These are phyloP conservation scores for Angophora floribunda DNA, from an alignment of 345 rosid genomes.

Conservation along the genomic window DNA sequence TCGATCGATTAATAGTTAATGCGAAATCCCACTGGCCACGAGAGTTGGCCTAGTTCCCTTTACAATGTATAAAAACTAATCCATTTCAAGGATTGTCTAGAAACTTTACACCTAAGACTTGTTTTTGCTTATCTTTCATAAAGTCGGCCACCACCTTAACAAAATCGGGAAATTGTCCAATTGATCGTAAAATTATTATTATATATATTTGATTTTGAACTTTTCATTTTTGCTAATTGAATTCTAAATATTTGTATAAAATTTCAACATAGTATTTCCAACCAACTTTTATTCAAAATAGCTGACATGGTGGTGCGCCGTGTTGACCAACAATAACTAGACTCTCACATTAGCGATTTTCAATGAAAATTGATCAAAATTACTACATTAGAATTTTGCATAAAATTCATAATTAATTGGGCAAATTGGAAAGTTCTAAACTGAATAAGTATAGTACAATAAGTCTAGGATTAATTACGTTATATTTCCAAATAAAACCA, in stretches of 20 bases:
- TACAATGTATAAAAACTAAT: not conserved
- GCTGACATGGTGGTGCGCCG: accelerated
- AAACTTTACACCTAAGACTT: not conserved
- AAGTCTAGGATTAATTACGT: too few relatives aligned
- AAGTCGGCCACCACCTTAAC: not conserved
- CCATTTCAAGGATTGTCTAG: not conserved
- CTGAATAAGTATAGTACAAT: too few relatives aligned
- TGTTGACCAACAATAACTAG: accelerated
- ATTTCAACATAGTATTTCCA: not conserved
- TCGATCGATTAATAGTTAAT: not conserved
- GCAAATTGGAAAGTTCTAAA: too few relatives aligned
- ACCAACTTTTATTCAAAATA: not conserved
- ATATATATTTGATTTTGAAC: not conserved
- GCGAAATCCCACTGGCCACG: not conserved
- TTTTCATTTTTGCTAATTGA: not conserved
- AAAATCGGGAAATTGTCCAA: not conserved
- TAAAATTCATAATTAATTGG: not conserved
- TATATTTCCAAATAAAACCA: not conserved
- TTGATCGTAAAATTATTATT: accelerated
- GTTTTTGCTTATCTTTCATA: not conserved
- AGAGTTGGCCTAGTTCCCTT: not conserved
- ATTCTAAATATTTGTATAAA: not conserved
- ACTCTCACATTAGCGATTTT: not conserved
- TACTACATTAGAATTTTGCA: too few relatives aligned
- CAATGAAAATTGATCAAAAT: not conserved